Conservation (phyloP, 345 rosid genomes). For the Pistacia integerrima region DNA sequence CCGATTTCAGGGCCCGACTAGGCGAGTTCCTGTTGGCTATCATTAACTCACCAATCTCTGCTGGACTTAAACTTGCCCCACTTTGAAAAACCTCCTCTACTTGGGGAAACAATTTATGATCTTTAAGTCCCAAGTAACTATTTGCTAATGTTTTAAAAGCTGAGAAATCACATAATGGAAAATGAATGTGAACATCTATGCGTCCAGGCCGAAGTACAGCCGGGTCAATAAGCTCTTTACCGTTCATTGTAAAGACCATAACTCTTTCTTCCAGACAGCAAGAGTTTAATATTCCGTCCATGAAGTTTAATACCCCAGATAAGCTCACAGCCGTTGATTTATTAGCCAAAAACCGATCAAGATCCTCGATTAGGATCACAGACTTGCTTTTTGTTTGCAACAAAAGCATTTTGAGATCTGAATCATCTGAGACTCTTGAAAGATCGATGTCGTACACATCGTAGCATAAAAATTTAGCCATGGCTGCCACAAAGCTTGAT, state of each 20-base stretch:
- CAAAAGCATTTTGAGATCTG: constrained; percentile 59
- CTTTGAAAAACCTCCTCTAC: constrained; percentile 82
- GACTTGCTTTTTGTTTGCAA: constrained; percentile 55
- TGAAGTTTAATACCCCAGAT: constrained; percentile 64
- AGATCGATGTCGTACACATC: constrained; percentile 76
- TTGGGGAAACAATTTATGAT: constrained; percentile 86
- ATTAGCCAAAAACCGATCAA: constrained; percentile 53
- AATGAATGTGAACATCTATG: constrained; percentile 82
- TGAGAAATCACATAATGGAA: constrained; percentile 80
- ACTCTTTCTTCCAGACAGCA: constrained; percentile 70
- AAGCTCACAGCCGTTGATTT: constrained; percentile 58
- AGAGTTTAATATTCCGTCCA: constrained; percentile 64
- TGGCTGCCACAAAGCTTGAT: constrained; percentile 74
- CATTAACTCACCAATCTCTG: constrained; percentile 92
- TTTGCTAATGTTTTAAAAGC: constrained; percentile 77
- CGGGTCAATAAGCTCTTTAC: constrained; percentile 64
- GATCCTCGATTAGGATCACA: constrained; percentile 67
- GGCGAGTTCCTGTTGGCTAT: constrained; percentile 88
- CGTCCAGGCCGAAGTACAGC: constrained; percentile 76
- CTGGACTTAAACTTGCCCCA: constrained; percentile 81
- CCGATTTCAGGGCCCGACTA: constrained; percentile 89
- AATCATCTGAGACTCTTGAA: constrained; percentile 54
- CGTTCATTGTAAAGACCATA: constrained; percentile 74
- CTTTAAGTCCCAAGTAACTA: constrained; percentile 78
- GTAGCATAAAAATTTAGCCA: constrained; percentile 68